These are phyloP conservation scores for Seiridium cupressi DNA, from an alignment of 2,329 filamentous ascomycete genomes.

Conservation along the genomic window DNA sequence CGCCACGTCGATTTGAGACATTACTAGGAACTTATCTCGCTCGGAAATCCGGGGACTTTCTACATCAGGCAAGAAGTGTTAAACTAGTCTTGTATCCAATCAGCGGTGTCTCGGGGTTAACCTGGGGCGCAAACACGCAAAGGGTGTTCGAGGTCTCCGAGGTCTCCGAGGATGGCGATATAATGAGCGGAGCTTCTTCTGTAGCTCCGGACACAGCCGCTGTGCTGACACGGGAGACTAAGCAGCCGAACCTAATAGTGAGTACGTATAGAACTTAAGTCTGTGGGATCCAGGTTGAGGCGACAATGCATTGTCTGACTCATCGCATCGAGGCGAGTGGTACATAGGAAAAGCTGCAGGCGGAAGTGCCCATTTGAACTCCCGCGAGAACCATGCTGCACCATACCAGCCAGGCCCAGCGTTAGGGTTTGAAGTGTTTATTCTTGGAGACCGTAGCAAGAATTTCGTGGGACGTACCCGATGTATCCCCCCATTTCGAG, in stretches of 20 bases:
- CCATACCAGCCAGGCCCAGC: neutral
- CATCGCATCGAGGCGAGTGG: neutral
- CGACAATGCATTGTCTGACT: neutral
- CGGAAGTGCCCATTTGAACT: neutral
- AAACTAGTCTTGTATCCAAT: neutral
- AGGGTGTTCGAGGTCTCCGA: neutral
- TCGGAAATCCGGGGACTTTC: neutral
- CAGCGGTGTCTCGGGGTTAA: too few relatives aligned
- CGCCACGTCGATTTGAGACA: neutral
- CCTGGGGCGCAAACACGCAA: neutral
- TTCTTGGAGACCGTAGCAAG: too few relatives aligned
- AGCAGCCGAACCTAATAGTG: neutral
- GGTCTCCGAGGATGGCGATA: neutral
- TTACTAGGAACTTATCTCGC: neutral
- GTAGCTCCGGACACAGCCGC: neutral
- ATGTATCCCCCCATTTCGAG: neutral
- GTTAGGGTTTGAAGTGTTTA: neutral
- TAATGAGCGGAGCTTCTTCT: neutral
- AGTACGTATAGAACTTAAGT: too few relatives aligned
- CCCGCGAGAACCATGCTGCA: neutral
- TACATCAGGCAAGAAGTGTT: neutral
- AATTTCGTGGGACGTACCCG: neutral
- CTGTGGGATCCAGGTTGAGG: too few relatives aligned
- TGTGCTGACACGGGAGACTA: neutral
- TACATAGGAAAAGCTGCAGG: neutral